Conservation (phyloP, 2,329 filamentous ascomycete species). For the Hypoxylon sp. region DNA sequence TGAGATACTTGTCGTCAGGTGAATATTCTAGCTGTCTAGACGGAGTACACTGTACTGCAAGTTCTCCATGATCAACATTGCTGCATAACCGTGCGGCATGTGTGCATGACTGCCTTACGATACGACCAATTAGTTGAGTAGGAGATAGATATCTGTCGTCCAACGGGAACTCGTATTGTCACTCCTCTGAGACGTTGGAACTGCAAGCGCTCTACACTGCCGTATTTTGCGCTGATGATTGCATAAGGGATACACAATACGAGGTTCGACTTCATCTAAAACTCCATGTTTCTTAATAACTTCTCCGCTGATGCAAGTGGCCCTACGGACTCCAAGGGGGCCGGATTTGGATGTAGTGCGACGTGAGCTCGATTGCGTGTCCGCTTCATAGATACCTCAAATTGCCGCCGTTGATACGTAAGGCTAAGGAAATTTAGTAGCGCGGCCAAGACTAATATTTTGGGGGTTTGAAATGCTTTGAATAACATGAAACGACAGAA, state of each 20-base stretch:
- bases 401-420: slow-evolving; percentile 12
- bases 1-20: not conserved
- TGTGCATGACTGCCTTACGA: slow-evolving; percentile 34
- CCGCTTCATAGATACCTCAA: not conserved
- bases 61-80: slow-evolving; percentile 36
- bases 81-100: slow-evolving; percentile 36
- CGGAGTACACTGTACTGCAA: slow-evolving; percentile 30
- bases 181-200: slow-evolving; percentile 10
- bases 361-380: slow-evolving; percentile 14
- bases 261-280: slow-evolving; percentile 13
- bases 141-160: slow-evolving; percentile 20
- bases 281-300: not conserved
- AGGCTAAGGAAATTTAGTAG: slow-evolving; percentile 1
- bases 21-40: not conserved
- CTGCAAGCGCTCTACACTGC: slow-evolving; percentile 2
- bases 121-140: slow-evolving; percentile 34
- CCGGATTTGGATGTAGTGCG: slow-evolving; percentile 6
- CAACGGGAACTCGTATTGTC: slow-evolving; percentile 38
- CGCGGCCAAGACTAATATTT: slow-evolving; percentile 9
- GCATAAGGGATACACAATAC: slow-evolving; percentile 17
- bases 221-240: slow-evolving; percentile 7
- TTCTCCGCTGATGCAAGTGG: slow-evolving; percentile 2
- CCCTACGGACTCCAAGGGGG: not conserved
- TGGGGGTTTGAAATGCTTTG: not conserved
- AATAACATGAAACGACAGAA: slow-evolving; percentile 14